Base-by-base conservation (phyloP, 2,329 filamentous ascomycete species). In the Sarocladium brachiariae region DNA sequence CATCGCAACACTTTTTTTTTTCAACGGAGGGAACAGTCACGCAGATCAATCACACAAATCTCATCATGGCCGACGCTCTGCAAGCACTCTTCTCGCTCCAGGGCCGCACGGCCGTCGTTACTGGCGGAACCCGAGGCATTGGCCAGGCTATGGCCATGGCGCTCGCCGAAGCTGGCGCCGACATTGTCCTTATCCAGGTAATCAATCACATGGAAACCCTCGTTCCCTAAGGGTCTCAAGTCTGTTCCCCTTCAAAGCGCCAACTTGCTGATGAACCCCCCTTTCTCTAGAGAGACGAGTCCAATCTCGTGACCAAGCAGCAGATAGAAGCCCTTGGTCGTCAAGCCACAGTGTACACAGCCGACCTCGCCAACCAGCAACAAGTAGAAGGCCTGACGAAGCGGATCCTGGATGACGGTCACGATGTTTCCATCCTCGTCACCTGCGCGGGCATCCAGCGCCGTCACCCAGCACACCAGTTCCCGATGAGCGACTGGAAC, bases 361-460 rank as follows among this genome's bases (percentile, higher is more conserved):
- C 56, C 27, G 57, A 61, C 45, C 53, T 62, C 13, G 49, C 54
- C 34, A 50, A 51, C 24, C 56, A 57, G 19, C 41, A 19, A 4
- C 24, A 52, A 9, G 58, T 58, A 3, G 53, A 56, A n/a, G 53
- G 34, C 45, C 50, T 59, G 19, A 50, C 50, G 2, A 33, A 38
- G 24, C 46, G 51, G 6, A 54, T 61, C n/a, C 53, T 60, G 1
- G 51, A 10, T 18, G 55, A 58, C 41, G 56, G 56, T 16, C 56
- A 61, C 50, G 55, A 61, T 46, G 53, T 84, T 52, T 69, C 80
- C 61, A 81, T 86, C 57, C 72, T 86, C 5, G 65, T 86, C 54
- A 86, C 83, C 62, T 82, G 80, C 63, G 83, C 79, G 14, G 83
- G 83, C n/a, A 84, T 86, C 57, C 83, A 86, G 59, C 69, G 75